phyloP scores from a whole-genome alignment of 1,139 yeast species.

The Pichia inconspicua region DNA sequence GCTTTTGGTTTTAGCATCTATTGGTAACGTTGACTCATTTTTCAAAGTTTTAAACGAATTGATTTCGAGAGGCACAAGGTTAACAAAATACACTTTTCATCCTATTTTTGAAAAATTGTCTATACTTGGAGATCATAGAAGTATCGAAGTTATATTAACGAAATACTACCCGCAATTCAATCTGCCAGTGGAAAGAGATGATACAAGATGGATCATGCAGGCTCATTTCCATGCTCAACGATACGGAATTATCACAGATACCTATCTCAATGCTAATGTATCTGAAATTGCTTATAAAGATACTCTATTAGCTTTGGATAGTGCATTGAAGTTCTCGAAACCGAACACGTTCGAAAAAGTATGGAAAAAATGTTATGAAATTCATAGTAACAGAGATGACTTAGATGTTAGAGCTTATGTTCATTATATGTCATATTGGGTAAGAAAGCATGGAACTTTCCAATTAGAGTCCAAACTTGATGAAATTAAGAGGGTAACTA shows the following conservation, averaged over 20 bases:
- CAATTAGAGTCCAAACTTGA: constrained; percentile 14
- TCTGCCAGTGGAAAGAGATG: constrained; percentile 24
- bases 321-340: constrained; percentile 16
- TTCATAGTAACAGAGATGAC: constrained; percentile 7
- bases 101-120: constrained; percentile 29
- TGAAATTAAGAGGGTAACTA: constrained; percentile 10
- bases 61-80: constrained; percentile 13
- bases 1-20: constrained; percentile 34
- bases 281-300: constrained; percentile 21
- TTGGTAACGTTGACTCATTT: constrained; percentile 33
- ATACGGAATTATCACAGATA: constrained; percentile 25
- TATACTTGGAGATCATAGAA: constrained; percentile 27
- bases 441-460: constrained; percentile 15
- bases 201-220: constrained; percentile 24
- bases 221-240: constrained; percentile 20
- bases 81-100: constrained; percentile 23
- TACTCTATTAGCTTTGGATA: constrained; percentile 19
- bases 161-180: constrained; percentile 24
- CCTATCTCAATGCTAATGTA: constrained; percentile 18
- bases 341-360: constrained; percentile 14
- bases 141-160: constrained; percentile 21
- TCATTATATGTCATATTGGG: constrained; percentile 18
- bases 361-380: constrained; percentile 17
- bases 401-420: constrained; percentile 15
- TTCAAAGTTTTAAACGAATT: constrained; percentile 37